phyloP scores from a whole-genome alignment of 2,329 filamentous ascomycete species.

The Aureobasidium musti region DNA sequence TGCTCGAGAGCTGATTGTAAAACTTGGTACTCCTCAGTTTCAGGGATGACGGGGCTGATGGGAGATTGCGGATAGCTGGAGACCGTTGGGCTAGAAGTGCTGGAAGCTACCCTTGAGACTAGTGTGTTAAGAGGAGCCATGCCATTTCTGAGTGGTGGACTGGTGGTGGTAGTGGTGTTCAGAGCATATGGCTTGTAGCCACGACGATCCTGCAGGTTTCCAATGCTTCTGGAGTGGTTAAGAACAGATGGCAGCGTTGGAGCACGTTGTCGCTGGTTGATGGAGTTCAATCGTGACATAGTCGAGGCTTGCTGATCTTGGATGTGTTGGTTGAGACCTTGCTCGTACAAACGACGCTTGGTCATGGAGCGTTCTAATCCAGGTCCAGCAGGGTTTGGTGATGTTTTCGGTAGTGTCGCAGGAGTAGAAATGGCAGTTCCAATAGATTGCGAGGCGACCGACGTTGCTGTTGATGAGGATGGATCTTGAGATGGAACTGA shows the following conservation, averaged over 20 bases:
- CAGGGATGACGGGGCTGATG: constrained; percentile 70
- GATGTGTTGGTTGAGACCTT: constrained; percentile 74
- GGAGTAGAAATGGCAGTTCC: constrained; percentile 45
- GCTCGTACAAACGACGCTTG: constrained; percentile 79
- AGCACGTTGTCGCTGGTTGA: constrained; percentile 63
- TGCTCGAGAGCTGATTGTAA: constrained; percentile 67
- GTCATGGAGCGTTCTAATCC: constrained; percentile 64
- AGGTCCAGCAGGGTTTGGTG: constrained; percentile 39
- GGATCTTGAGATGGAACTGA: constrained; percentile 69
- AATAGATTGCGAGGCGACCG: constrained; percentile 70
- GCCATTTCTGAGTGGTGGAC: constrained; percentile 39
- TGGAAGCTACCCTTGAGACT: constrained; percentile 34
- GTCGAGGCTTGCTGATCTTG: constrained; percentile 78
- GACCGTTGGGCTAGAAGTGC: constrained; percentile 45
- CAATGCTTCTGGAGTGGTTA: constrained; percentile 57
- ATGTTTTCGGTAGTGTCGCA: constrained; percentile 37
- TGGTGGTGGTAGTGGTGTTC: constrained; percentile 41
- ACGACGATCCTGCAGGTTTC: constrained; percentile 61
- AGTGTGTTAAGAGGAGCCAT: constrained; percentile 16
- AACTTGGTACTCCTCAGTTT: constrained; percentile 65
- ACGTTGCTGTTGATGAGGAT: constrained; percentile 81
- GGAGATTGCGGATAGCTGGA: constrained; percentile 50
- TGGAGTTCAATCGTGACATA: constrained; percentile 75
- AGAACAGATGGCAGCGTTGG: constrained; percentile 48
- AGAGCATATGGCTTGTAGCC: constrained; percentile 38